phyloP scores from a whole-genome alignment of 106 monocot genomes.

The Agapanthus africanus region DNA sequence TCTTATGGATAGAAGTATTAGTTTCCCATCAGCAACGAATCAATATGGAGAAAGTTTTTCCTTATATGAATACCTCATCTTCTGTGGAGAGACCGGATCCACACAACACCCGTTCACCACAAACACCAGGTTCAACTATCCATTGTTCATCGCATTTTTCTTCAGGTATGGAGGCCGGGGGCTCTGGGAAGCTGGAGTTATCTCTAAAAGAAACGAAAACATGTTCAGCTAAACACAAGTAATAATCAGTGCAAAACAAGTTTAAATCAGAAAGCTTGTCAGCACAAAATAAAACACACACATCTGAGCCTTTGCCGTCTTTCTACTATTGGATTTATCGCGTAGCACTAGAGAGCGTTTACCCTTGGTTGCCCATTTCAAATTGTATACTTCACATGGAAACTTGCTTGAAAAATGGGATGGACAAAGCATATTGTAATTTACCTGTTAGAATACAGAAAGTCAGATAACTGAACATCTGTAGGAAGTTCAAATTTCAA shows the following conservation, averaged over 20 bases:
- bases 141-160: background rate
- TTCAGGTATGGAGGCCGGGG: background rate
- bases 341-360: background rate
- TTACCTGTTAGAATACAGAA: background rate
- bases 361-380: background rate
- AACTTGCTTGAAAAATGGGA: slow-evolving; percentile 5
- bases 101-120: background rate
- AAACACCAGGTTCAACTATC: background rate
- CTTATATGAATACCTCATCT: background rate
- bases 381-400: background rate
- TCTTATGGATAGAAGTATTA: too few species aligned
- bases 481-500: background rate
- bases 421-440: slow-evolving; percentile 4
- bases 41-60: too few species aligned
- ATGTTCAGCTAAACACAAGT: background rate
- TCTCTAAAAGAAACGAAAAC: background rate
- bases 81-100: background rate
- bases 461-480: background rate
- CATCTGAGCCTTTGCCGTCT: background rate
- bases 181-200: background rate
- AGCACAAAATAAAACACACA: background rate
- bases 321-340: background rate
- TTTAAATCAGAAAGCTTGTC: background rate
- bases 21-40: too few species aligned
- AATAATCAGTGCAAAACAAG: background rate